Percentiles rank a stretch among this genome's conserved stretches.
Evolutionary conservation across 2,329 filamentous ascomycete species (phyloP).

Genomic region (Fusarium redolens): DNA sequence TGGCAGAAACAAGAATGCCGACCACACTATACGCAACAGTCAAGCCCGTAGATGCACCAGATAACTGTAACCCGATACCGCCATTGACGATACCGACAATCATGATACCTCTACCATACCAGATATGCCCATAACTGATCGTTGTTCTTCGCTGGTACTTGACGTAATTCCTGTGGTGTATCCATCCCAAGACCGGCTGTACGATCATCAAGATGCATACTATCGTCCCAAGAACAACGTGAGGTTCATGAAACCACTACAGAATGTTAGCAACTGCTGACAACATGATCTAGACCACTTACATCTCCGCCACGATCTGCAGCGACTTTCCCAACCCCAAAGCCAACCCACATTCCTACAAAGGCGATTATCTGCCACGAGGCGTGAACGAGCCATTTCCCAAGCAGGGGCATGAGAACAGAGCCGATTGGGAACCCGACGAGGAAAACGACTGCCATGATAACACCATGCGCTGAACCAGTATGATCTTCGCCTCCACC

Average conservation of each 20-base stretch:
- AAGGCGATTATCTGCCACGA: conserved; percentile 4
- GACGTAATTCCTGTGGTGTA: not conserved
- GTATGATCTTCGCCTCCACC: conserved; percentile 4
- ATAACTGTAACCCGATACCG: not conserved
- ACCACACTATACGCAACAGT: not conserved
- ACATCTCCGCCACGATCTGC: conserved; percentile 5
- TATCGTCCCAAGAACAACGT: not conserved
- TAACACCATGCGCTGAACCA: not conserved
- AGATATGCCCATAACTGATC: not conserved
- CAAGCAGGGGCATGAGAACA: not conserved
- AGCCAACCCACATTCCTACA: not conserved
- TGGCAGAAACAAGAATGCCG: not conserved
- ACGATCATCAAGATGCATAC: not conserved
- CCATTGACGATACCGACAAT: not conserved
- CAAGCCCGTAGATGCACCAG: not conserved
- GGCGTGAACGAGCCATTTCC: not conserved
- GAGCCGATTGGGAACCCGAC: not conserved
- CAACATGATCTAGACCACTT: accelerated
- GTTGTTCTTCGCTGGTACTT: not conserved
- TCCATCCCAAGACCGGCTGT: conserved; percentile 1
- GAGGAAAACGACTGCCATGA: not conserved
- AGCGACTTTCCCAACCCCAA: not conserved
- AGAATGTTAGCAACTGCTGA: not conserved
- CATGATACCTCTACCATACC: conserved; percentile 4
- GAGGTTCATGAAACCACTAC: not conserved